phyloP scores from a whole-genome alignment of 495 filamentous ascomycete genomes.

The Aspergillus sclerotioniger region DNA sequence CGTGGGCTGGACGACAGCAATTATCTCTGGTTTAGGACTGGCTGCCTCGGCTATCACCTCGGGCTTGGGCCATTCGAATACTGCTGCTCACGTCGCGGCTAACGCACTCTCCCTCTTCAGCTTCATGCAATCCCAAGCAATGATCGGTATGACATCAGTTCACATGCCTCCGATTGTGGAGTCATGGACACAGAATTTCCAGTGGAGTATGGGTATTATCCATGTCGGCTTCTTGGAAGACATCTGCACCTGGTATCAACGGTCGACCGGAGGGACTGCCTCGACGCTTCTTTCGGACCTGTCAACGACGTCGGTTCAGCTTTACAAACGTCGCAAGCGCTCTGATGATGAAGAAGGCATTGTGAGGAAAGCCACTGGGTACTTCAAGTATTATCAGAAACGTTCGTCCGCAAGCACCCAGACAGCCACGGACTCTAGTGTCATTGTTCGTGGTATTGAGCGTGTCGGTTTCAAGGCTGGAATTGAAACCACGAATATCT shows the following conservation, averaged over 20 bases:
- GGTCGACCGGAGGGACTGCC: slow-evolving; percentile 84
- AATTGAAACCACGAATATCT: slow-evolving; percentile 91
- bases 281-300: slow-evolving; percentile 75
- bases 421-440: slow-evolving; percentile 48
- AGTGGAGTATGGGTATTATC: slow-evolving; percentile 98
- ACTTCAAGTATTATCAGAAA: slow-evolving; percentile 10
- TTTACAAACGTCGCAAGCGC: slow-evolving; percentile 65
- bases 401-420: slow-evolving; percentile 45
- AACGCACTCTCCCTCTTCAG: slow-evolving; percentile 90
- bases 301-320: slow-evolving; percentile 74
- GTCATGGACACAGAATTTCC: slow-evolving; percentile 97
- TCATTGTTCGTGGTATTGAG: slow-evolving; percentile 74
- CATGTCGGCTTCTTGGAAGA: slow-evolving; percentile 80
- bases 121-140: slow-evolving; percentile 97
- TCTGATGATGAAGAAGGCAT: slow-evolving; percentile 45
- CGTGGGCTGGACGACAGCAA: slow-evolving; percentile 85
- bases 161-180: slow-evolving; percentile 84
- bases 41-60: slow-evolving; percentile 79
- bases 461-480: slow-evolving; percentile 80
- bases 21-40: slow-evolving; percentile 81
- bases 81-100: slow-evolving; percentile 90
- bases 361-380: slow-evolving; percentile 37
- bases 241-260: slow-evolving; percentile 95
- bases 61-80: slow-evolving; percentile 88
- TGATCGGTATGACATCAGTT: slow-evolving; percentile 85